Evolutionary conservation across 148 eudicot species (phyloP), one percentile per base, ranked within the genome.

Genomic region (Cornus controversa): DNA sequence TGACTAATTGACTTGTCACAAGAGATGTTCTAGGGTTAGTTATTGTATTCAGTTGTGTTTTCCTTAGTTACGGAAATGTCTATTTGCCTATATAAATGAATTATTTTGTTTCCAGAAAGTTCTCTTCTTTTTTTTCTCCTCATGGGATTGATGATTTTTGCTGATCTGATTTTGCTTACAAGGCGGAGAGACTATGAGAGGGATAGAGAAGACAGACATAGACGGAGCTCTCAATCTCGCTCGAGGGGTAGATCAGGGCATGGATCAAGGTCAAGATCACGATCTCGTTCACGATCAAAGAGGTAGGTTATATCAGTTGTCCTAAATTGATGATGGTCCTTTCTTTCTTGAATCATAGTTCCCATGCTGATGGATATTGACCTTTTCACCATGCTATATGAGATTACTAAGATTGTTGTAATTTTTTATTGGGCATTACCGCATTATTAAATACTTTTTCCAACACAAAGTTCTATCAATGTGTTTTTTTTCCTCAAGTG

Each of bases 271-370:
- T 90, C 97, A 65, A 79, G 89, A 69, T 94, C 97, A 8, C 88
- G 94, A 40, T 90, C 97, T 65, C 97, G 91, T 37, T 90, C 95
- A 16, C 93, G 89, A 60, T 93, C 98, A 11, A 94, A 94, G 82
- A 94, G 94, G 95, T 87, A 77, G 54, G 81, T 42, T 62, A 6
- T 78, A 3, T 8, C n/a, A 26, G 71, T 16, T 5, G 29, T 10
- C 62, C 69, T 63, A 15, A 36, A 60, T n/a, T 60, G 24, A 60
- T 60, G 25, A 60, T 58, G 25, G 25, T 18, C 31, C 31, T 18
- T 58, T 18, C 64, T 58, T 58, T 58, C 25, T 58, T 18, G 64
- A 18, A 20, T 58, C 18, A 54, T 20, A 6, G 60, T 54, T 20
- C 60, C 34, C 34, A 0, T 31, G 2, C 34, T 31, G 34, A 31